Evolutionary conservation across 2,329 filamentous ascomycete genomes (phyloP), one percentile per base, ranked within the genome.

Genomic region (Dryadomyces sulphureus): DNA sequence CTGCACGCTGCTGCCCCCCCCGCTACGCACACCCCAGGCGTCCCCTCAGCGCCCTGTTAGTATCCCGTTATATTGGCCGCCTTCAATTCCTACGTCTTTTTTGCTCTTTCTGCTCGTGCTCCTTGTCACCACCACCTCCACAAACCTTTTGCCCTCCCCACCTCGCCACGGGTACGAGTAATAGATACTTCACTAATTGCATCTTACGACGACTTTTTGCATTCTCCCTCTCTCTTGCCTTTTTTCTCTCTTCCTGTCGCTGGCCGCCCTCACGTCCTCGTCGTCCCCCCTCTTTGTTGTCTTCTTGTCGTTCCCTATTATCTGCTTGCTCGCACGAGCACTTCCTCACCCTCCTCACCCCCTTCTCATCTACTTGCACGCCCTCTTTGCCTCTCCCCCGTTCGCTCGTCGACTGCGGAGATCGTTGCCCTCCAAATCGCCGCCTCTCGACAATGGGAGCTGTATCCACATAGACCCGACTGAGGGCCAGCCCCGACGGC

Each of bases 141-240:
- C 41, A 43, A 43, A 41, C 25, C 41, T n/a, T 14, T 25, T 41
- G n/a, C n/a, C 30, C 41, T 20, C 30, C 32, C 41, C 32, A 43
- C 41, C 30, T 43, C 32, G 30, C 41, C 32, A 35, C 41, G 41
- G 20, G 25, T 42, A 42, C 27, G 40, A 42, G 40, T 27, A 32
- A 32, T 36, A 36, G 34, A n/a, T 36, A 19, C 41, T 43, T 43
- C 30, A 36, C 41, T 43, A 43, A 35, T 43, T 43, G 41, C 41
- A 35, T 43, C 24, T 30, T 43, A 36, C 21, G 20, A 21, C 41
- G 12, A 35, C 30, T 36, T 36, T 14, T 19, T 14, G 30, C 17
- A 27, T 12, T 38, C 36, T 38, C 11, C 11, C 41, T 16, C 17
- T 19, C 34, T 36, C 34, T 36, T 36, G 27, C 34, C 17, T n/a